phyloP scores from a whole-genome alignment of 2,329 filamentous ascomycete genomes.

The Aspergillus candidus region DNA sequence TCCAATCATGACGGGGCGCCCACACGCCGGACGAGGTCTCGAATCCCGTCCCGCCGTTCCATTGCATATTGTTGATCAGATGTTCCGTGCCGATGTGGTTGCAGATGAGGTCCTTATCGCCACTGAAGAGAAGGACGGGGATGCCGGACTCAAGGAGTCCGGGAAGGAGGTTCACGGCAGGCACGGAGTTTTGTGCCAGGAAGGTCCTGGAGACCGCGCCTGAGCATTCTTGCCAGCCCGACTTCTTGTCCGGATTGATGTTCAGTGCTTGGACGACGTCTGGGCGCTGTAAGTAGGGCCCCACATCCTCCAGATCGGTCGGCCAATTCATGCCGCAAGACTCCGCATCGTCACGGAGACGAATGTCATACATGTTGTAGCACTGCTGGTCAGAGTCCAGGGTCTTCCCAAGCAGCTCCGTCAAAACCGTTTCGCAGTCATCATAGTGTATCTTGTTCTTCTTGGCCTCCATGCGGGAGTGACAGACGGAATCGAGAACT shows the following conservation, averaged over 20 bases:
- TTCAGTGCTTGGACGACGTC: conserved; percentile 78
- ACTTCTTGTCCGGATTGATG: conserved; percentile 71
- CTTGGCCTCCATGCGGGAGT: conserved; percentile 53
- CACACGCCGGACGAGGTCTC: conserved; percentile 79
- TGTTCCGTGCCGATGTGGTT: conserved; percentile 93
- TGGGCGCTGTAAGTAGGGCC: conserved; percentile 74
- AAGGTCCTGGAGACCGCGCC: conserved; percentile 71
- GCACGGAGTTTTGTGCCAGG: conserved; percentile 61
- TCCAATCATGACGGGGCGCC: conserved; percentile 91
- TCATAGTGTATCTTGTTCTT: conserved; percentile 59
- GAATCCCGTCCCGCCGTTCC: conserved; percentile 88
- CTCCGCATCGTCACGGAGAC: conserved; percentile 70
- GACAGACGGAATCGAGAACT: conserved; percentile 62
- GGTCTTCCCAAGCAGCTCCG: conserved; percentile 63
- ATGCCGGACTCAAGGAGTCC: conserved; percentile 66
- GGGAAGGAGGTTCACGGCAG: conserved; percentile 69
- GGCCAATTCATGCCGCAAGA: conserved; percentile 98
- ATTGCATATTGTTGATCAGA: conserved; percentile 81
- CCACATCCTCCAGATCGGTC: conserved; percentile 70
- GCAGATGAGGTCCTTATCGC: conserved; percentile 90
- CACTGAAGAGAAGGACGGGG: conserved; percentile 81
- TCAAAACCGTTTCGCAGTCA: conserved; percentile 71
- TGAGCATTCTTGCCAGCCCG: conserved; percentile 88
- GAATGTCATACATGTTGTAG: conserved; percentile 95
- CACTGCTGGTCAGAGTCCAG: conserved; percentile 55